phyloP scores from a whole-genome alignment of 208 protist species.

The Leishmania amazonensis region DNA sequence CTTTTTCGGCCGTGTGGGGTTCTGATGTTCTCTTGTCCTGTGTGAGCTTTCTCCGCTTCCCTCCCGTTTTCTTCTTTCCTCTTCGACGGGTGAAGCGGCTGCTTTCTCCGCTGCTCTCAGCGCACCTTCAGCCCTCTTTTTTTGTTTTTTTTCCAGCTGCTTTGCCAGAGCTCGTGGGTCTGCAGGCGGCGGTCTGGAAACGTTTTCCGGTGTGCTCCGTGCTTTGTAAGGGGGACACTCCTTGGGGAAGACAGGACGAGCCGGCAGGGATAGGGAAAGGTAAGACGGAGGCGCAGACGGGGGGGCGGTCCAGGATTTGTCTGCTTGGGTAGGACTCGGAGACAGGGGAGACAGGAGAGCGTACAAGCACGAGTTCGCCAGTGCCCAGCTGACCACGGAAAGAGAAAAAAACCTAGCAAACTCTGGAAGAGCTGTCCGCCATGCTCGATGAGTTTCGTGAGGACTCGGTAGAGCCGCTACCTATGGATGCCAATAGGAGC shows the following conservation, averaged over 20 bases:
- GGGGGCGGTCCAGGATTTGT: background rate
- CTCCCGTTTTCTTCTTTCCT: background rate
- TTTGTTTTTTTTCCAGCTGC: background rate
- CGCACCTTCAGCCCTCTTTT: background rate
- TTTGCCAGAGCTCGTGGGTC: background rate
- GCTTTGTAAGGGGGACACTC: background rate
- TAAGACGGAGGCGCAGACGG: background rate
- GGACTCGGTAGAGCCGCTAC: conserved; percentile 30
- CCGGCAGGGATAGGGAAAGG: background rate
- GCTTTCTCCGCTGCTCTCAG: background rate
- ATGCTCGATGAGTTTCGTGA: conserved; percentile 79
- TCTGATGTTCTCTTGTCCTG: background rate
- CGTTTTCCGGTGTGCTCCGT: background rate
- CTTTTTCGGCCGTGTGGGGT: background rate
- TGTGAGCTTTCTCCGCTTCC: background rate
- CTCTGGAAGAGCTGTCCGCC: background rate
- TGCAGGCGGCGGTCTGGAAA: background rate
- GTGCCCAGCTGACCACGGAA: background rate
- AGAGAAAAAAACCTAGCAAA: background rate
- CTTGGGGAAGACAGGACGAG: background rate
- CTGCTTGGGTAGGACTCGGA: background rate
- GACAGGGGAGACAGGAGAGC: background rate
- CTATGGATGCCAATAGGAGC: conserved; percentile 15
- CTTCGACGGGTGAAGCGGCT: background rate
- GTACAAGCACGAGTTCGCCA: background rate